phyloP scores from a whole-genome alignment of 2,329 filamentous ascomycete species.

The Aspergillus novofumigatus region DNA sequence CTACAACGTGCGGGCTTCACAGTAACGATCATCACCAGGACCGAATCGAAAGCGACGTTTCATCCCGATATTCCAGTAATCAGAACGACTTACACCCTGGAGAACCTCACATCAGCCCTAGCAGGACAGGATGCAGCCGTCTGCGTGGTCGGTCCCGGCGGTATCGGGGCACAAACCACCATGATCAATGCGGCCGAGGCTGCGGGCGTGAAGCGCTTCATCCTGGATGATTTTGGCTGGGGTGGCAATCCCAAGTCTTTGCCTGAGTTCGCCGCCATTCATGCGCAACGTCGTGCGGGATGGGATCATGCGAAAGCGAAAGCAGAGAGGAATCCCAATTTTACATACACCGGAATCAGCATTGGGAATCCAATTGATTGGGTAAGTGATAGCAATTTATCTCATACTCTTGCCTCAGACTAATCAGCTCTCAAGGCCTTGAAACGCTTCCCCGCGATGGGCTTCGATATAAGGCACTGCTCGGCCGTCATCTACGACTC shows the following conservation, averaged over 20 bases:
- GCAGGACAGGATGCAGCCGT: slow-evolving; percentile 56
- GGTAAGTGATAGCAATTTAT: not conserved
- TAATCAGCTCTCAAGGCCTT: not conserved
- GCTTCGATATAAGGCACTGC: slow-evolving; percentile 1
- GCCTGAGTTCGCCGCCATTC: slow-evolving; percentile 2
- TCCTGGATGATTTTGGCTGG: slow-evolving; percentile 55
- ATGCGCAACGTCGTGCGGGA: not conserved
- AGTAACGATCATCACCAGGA: slow-evolving; percentile 4
- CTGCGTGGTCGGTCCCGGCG: slow-evolving; percentile 41
- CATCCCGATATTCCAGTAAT: not conserved
- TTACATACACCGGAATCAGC: slow-evolving; percentile 7
- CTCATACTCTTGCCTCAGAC: not conserved
- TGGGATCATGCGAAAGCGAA: slow-evolving; percentile 2
- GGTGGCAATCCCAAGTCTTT: not conserved
- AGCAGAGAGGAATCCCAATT: not conserved
- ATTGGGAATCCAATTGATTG: slow-evolving; percentile 7
- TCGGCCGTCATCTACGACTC: slow-evolving; percentile 8
- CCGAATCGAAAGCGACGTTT: slow-evolving; percentile 3
- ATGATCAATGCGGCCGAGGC: slow-evolving; percentile 57
- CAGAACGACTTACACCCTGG: slow-evolving; percentile 25
- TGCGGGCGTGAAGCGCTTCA: slow-evolving; percentile 58
- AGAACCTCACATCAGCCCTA: slow-evolving; percentile 42
- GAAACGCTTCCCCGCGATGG: slow-evolving; percentile 4
- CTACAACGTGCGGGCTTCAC: slow-evolving; percentile 1
- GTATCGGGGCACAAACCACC: slow-evolving; percentile 44